A percentile compares a stretch with the other conserved stretches of the same genome.
phyloP scores from a whole-genome alignment of 495 filamentous ascomycete genomes.

The Usnea hakonensis region DNA sequence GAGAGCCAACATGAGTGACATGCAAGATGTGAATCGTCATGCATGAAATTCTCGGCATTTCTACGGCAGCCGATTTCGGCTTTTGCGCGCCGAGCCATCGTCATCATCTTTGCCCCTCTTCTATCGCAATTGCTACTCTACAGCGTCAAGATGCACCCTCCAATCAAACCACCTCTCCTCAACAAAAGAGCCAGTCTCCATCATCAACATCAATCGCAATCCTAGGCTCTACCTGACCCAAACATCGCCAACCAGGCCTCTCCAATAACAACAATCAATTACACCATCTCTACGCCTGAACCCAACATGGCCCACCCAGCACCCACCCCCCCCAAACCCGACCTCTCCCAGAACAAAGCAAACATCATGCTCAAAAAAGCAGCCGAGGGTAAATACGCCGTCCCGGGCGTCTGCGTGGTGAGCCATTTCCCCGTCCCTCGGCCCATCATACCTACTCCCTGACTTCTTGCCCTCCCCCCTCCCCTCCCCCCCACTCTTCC shows the following conservation, averaged over 20 bases:
- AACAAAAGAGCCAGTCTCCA: too few species aligned
- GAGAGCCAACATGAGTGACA: too few species aligned
- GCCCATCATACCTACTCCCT: not conserved
- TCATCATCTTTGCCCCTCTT: not conserved
- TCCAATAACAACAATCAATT: too few species aligned
- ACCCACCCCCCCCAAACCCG: not conserved
- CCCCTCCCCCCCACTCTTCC: not conserved
- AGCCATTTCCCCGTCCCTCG: not conserved
- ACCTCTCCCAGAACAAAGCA: constrained; percentile 49
- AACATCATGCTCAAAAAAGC: constrained; percentile 62
- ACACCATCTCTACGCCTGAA: not conserved
- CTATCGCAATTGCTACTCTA: too few species aligned
- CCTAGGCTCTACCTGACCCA: not conserved
- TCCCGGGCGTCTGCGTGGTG: constrained; percentile 59
- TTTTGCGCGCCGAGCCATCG: not conserved
- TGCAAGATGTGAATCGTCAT: too few species aligned
- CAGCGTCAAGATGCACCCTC: too few species aligned
- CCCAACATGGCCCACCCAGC: not conserved
- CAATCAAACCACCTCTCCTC: too few species aligned
- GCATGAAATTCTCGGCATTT: too few species aligned
- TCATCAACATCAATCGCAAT: not conserved
- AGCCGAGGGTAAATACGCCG: constrained; percentile 55
- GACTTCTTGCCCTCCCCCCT: not conserved
- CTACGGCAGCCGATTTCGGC: too few species aligned
- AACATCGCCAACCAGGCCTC: not conserved